A percentile compares a stretch with the other conserved stretches of the same genome.
Evolutionary conservation across 345 rosid species (phyloP).

Genomic region (Nephelium lappaceum): DNA sequence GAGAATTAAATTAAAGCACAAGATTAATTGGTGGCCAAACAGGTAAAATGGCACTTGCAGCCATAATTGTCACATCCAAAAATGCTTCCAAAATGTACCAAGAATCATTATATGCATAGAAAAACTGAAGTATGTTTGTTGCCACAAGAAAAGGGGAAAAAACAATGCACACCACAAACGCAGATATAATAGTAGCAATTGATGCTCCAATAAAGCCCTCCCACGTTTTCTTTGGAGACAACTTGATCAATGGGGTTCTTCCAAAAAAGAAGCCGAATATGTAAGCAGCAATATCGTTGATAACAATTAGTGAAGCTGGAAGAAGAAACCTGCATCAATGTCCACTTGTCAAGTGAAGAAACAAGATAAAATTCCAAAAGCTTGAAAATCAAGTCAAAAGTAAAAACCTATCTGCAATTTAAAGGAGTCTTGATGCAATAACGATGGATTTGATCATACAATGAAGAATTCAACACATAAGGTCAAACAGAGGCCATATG

Average conservation of each 20-base stretch:
- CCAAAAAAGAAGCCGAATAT: conserved; percentile 96
- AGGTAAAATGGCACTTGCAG: not conserved
- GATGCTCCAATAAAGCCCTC: conserved; percentile 98
- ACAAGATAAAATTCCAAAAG: not conserved
- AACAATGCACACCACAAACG: conserved; percentile 67
- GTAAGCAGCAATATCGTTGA: conserved; percentile 92
- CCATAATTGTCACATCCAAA: conserved; percentile 3
- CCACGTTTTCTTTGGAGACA: conserved; percentile 99
- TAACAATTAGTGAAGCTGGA: conserved; percentile 92
- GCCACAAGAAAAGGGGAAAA: conserved; percentile 4
- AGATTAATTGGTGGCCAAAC: not conserved
- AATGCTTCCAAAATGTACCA: not conserved
- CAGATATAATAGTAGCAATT: conserved; percentile 83
- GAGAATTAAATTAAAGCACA: not conserved
- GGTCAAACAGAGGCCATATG: not conserved
- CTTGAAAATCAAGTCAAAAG: not conserved
- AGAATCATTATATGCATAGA: not conserved
- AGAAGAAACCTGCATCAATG: conserved; percentile 82
- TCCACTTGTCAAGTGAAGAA: conserved; percentile 17
- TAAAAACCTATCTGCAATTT: not conserved
- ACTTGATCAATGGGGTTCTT: conserved; percentile 88
- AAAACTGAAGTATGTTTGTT: not conserved
- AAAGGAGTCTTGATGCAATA: not conserved
- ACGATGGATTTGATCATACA: not conserved
- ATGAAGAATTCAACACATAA: not conserved